A percentile compares a stretch with the other conserved stretches of the same genome.
phyloP scores from a whole-genome alignment of 2,329 filamentous ascomycete species.

The Cladophialophora exuberans region DNA sequence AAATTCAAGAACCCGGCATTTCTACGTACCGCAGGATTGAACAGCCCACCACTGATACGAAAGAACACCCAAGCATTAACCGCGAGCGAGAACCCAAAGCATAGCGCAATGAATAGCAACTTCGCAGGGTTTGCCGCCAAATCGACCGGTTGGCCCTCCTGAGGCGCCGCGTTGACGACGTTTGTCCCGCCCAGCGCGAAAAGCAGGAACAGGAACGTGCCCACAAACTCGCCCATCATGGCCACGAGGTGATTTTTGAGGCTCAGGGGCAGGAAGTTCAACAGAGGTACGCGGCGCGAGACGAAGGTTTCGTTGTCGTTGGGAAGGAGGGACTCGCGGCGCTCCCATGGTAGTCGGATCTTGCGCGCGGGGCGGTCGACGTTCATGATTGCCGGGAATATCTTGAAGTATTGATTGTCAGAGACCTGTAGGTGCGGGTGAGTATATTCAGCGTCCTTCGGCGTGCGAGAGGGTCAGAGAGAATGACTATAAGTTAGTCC shows the following conservation, averaged over 20 bases:
- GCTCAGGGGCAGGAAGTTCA: slow-evolving; percentile 13
- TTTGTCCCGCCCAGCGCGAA: slow-evolving; percentile 53
- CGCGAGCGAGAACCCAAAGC: slow-evolving; percentile 51
- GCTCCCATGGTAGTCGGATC: slow-evolving; percentile 25
- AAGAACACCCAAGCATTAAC: slow-evolving; percentile 60
- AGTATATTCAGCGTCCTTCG: too few relatives aligned
- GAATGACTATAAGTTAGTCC: too few relatives aligned
- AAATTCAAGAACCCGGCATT: neutral
- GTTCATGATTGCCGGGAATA: slow-evolving; percentile 2
- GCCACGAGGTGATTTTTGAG: slow-evolving; percentile 44
- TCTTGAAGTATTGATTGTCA: neutral
- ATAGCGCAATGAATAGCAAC: slow-evolving; percentile 32
- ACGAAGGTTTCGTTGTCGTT: slow-evolving; percentile 24
- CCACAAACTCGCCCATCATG: slow-evolving; percentile 54
- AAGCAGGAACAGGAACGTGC: slow-evolving; percentile 56
- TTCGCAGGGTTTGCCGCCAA: slow-evolving; percentile 6
- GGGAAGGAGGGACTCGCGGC: slow-evolving; percentile 20
- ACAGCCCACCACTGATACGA: slow-evolving; percentile 54
- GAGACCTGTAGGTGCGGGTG: too few relatives aligned
- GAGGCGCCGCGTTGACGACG: slow-evolving; percentile 46
- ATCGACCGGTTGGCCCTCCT: slow-evolving; percentile 11
- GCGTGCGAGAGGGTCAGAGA: too few relatives aligned
- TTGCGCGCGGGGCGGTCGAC: slow-evolving; percentile 19
- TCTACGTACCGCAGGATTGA: slow-evolving; percentile 51
- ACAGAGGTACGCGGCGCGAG: slow-evolving; percentile 23